Evolutionary conservation across 2,329 filamentous ascomycete species (phyloP), one percentile per base, ranked within the genome.

Genomic region (Colletotrichum higginsianum): DNA sequence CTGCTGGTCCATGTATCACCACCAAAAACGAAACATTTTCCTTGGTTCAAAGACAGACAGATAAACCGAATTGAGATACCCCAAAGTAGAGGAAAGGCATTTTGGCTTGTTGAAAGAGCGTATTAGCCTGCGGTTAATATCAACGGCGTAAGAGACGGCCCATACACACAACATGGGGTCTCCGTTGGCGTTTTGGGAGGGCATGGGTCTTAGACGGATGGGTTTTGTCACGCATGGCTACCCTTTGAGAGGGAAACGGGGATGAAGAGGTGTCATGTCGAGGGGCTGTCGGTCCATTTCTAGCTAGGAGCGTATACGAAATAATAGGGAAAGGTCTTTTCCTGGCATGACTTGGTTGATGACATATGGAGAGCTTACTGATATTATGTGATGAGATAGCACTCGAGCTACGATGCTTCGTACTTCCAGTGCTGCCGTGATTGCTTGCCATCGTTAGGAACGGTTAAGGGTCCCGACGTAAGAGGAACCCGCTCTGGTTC

Each of bases 61-160:
- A 68, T 72, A 72, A 57, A 69, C 66, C 46, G 65, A 72, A 67
- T 72, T 72, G 65, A 72, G 68, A 72, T 66, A 61, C 68, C 67
- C 57, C 7, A 26, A 63, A 64, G 69, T 55, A 70, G 30, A 42
- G 64, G 58, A 49, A 62, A 44, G 42, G 12, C 30, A n/a, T 26
- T 26, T 47, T 47, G 26, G 26, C 30, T 66, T 67, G 35, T 61
- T 49, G 67, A 56, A 53, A 63, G 42, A 49, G 50, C 21, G 35
- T 65, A 52, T 26, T 15, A 30, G 56, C 46, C 21, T 35, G 46
- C 21, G 52, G 26, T 23, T 63, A 53, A 60, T 40, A 50, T 63
- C 21, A 16, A 13, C 18, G 23, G 61, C 49, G 50, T 52, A n/a
- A 49, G 58, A 26, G 38, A 62, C 21, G 35, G 23, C 35, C 35